These are phyloP conservation scores for Pythium dissotocum DNA, from an alignment of 352 stramenopile species.

Conservation along the genomic window DNA sequence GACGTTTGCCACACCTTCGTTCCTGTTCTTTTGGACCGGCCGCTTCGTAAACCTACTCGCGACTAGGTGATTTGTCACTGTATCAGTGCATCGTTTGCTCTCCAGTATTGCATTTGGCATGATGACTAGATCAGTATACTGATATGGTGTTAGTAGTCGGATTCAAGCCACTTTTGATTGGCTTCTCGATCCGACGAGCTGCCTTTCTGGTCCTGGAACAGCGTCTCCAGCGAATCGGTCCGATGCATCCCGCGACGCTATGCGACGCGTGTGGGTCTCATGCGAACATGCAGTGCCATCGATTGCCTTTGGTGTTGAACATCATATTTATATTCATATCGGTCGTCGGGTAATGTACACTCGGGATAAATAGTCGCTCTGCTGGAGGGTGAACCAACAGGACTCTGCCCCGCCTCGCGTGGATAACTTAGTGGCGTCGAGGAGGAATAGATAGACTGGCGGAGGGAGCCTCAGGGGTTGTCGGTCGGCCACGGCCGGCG, in stretches of 20 bases:
- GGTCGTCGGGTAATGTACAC: constrained; percentile 19
- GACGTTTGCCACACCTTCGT: constrained; percentile 23
- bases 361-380: constrained; percentile 23
- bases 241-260: no score
- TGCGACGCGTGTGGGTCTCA: no score
- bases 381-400: neutral
- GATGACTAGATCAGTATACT: neutral
- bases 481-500: neutral
- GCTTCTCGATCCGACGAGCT: constrained; percentile 5
- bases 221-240: no score
- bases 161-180: constrained; percentile 3
- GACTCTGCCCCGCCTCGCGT: constrained; percentile 3
- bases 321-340: constrained; percentile 20
- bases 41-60: constrained; percentile 8
- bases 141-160: neutral
- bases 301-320: neutral
- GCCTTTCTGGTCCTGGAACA: neutral
- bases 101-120: neutral
- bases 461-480: neutral
- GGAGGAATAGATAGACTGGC: constrained; percentile 5
- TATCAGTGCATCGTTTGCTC: neutral
- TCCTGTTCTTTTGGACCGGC: constrained; percentile 20
- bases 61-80: neutral
- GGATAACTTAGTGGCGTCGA: constrained; percentile 8
- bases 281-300: no score